Evolutionary conservation across 2,329 filamentous ascomycete species (phyloP).

Genomic region (Dactylellina cionopaga): DNA sequence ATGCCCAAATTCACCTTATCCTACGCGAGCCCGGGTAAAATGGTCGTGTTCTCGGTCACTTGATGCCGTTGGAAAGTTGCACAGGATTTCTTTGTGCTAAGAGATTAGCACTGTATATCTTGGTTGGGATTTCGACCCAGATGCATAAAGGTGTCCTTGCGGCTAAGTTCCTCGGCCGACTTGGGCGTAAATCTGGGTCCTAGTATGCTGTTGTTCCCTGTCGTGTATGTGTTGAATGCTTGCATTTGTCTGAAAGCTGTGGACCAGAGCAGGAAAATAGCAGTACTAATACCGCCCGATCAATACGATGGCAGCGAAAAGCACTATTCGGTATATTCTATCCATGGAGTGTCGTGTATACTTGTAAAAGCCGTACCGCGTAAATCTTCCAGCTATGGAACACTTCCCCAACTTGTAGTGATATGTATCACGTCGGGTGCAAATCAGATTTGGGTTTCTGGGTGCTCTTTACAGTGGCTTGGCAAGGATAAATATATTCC

Average conservation of each 20-base stretch:
- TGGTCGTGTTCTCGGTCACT: conserved; percentile 37
- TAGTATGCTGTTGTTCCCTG: background rate
- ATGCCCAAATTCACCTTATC: conserved; percentile 43
- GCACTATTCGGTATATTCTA: too few species aligned
- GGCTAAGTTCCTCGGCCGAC: conserved; percentile 24
- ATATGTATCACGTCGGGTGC: conserved; percentile 29
- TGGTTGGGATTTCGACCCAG: conserved; percentile 22
- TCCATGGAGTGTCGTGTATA: too few species aligned
- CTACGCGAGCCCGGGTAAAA: conserved; percentile 35
- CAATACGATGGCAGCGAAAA: too few species aligned
- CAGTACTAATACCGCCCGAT: too few species aligned
- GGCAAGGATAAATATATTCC: conserved; percentile 41
- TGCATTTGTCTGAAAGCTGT: background rate
- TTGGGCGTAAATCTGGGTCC: background rate
- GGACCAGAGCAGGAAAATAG: too few species aligned
- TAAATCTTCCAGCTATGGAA: too few species aligned
- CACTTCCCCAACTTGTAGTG: too few species aligned
- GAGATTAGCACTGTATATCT: conserved; percentile 23
- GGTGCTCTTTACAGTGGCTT: conserved; percentile 30
- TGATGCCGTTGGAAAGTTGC: conserved; percentile 18
- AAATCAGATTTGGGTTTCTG: conserved; percentile 21
- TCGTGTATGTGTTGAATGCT: background rate
- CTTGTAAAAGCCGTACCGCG: too few species aligned
- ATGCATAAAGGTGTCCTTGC: conserved; percentile 5
- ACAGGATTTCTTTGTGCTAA: conserved; percentile 26